Evolutionary conservation across 192 early-diverging fungal genomes (phyloP).

Genomic region (Podila epicladia): DNA sequence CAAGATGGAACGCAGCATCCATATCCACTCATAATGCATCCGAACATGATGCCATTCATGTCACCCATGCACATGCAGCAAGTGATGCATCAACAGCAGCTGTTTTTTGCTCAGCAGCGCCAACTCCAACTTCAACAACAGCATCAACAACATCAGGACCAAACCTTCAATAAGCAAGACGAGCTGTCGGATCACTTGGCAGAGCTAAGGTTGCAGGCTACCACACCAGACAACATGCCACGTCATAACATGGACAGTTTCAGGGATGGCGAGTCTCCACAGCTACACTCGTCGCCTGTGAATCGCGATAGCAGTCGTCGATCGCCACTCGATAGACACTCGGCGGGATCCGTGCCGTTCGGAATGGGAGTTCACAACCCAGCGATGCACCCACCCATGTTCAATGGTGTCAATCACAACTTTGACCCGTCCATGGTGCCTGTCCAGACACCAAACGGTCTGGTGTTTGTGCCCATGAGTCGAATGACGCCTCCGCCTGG

Average conservation of each 20-base stretch:
- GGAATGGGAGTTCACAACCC: constrained; percentile 4
- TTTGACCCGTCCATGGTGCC: constrained; percentile 7
- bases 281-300: not conserved
- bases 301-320: not conserved
- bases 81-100: constrained; percentile 1
- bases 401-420: constrained; percentile 4
- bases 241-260: not conserved
- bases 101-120: not conserved
- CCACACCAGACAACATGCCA: not conserved
- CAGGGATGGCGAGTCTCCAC: not conserved
- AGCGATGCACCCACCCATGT: constrained; percentile 6
- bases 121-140: not conserved
- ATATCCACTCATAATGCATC: not conserved
- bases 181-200: not conserved
- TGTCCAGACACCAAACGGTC: constrained; percentile 13
- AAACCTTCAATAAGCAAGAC: not conserved
- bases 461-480: constrained; percentile 25
- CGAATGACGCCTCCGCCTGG: constrained; percentile 34
- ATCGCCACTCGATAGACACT: constrained; percentile 12
- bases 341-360: constrained; percentile 11
- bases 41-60: constrained; percentile 1
- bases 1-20: not conserved
- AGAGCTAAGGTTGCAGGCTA: not conserved
- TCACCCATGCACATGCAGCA: not conserved
- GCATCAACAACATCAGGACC: constrained; percentile 4